Percentiles rank a stretch among this genome's conserved stretches.
These are phyloP conservation scores for Blumeriella jaapii DNA, from an alignment of 2,329 filamentous ascomycete species.

Conservation along the genomic window DNA sequence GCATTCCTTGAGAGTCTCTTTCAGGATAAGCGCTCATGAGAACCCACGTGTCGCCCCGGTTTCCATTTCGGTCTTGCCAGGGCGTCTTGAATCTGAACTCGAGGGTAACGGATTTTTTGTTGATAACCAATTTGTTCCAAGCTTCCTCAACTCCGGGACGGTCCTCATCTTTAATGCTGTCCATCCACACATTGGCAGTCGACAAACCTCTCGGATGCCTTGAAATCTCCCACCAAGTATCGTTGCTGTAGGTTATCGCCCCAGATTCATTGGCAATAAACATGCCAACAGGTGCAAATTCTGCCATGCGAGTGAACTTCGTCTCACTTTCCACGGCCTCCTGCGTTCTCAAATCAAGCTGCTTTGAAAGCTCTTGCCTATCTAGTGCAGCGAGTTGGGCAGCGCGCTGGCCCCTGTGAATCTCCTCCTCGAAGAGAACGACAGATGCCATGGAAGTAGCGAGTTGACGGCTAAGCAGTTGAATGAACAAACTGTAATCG, in stretches of 20 bases:
- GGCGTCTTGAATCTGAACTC: constrained; percentile 66
- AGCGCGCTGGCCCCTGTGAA: constrained; percentile 59
- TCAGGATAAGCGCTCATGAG: constrained; percentile 68
- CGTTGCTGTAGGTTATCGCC: constrained; percentile 68
- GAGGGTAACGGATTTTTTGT: constrained; percentile 52
- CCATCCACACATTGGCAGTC: constrained; percentile 57
- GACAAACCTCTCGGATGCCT: constrained; percentile 48
- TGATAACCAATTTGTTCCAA: constrained; percentile 50
- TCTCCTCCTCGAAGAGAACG: constrained; percentile 74
- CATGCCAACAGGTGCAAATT: constrained; percentile 73
- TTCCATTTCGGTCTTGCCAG: constrained; percentile 48
- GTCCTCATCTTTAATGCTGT: constrained; percentile 59
- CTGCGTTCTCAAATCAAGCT: constrained; percentile 54
- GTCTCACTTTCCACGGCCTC: constrained; percentile 59
- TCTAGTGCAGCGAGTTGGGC: constrained; percentile 66
- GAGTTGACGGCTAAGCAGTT: constrained; percentile 62
- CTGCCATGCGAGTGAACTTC: constrained; percentile 73
- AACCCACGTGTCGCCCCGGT: constrained; percentile 60
- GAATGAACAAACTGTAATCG: constrained; percentile 69
- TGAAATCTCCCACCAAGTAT: constrained; percentile 62
- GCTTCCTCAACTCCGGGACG: constrained; percentile 43
- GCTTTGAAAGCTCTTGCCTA: constrained; percentile 64
- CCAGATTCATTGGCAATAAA: constrained; percentile 69
- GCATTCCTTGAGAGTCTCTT: constrained; percentile 46
- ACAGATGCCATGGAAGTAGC: constrained; percentile 73